Percentiles rank a stretch among this genome's conserved stretches.
Conservation (phyloP, 2,329 filamentous ascomycete species). For the Chlorencoelia australis region DNA sequence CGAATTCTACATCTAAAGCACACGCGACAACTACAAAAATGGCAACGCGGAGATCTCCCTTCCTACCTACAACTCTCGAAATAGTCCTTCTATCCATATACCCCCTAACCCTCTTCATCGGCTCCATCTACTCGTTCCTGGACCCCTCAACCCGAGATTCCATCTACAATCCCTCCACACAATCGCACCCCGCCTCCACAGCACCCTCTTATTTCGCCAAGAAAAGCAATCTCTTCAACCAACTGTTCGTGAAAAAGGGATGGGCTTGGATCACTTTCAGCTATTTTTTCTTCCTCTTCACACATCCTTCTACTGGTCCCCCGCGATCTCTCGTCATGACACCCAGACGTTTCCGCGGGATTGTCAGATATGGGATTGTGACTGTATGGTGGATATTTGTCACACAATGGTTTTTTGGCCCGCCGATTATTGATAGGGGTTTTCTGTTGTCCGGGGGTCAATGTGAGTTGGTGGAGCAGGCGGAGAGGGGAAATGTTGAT, state of each 20-base stretch:
- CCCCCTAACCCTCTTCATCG: slow-evolving; percentile 68
- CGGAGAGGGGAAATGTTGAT: slow-evolving; percentile 36
- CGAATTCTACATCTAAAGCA: slow-evolving; percentile 8
- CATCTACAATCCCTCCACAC: slow-evolving; percentile 50
- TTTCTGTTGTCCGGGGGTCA: slow-evolving; percentile 83
- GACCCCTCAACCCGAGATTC: slow-evolving; percentile 60
- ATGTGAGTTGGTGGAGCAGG: slow-evolving; percentile 53
- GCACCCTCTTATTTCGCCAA: slow-evolving; percentile 84
- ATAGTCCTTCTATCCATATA: slow-evolving; percentile 57
- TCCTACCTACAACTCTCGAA: slow-evolving; percentile 62
- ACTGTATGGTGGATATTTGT: slow-evolving; percentile 76
- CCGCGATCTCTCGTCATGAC: slow-evolving; percentile 32
- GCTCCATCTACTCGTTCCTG: slow-evolving; percentile 68
- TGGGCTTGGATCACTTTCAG: slow-evolving; percentile 84
- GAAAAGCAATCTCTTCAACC: slow-evolving; percentile 87
- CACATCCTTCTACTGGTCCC: slow-evolving; percentile 49
- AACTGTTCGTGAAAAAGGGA: slow-evolving; percentile 87
- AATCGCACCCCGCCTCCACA: slow-evolving; percentile 50
- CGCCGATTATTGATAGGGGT: slow-evolving; percentile 77
- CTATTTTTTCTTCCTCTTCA: slow-evolving; percentile 59
- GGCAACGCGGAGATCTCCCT: slow-evolving; percentile 36
- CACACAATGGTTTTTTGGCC: slow-evolving; percentile 96
- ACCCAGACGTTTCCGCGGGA: slow-evolving; percentile 44
- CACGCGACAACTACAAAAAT: slow-evolving; percentile 12
- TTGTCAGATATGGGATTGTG: slow-evolving; percentile 57